Evolutionary conservation across 2,329 filamentous ascomycete genomes (phyloP), one percentile per base, ranked within the genome.

Genomic region (Keithomyces neogunnii): DNA sequence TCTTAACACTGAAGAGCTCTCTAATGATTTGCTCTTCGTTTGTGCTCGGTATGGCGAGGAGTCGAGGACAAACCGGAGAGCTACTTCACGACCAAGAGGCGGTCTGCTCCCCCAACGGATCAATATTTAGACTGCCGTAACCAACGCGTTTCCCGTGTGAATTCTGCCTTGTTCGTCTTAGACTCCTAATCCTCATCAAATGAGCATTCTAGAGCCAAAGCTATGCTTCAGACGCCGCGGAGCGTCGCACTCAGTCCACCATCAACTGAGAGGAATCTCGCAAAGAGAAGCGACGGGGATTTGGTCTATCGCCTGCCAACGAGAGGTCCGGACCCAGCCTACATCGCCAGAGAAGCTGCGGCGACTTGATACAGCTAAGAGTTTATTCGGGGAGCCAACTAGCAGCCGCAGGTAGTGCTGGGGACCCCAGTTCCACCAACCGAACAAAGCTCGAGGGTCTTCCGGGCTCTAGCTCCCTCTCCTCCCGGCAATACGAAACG

Each of bases 391-490:
- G 38, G 30, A 29, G 26, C 30, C 40, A 28, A 30, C 30, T 9
- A 43, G 19, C 28, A 43, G 19, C 40, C 40, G 26, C 19, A 11
- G 4, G 26, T 45, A 45, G 48, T 26, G 36, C 50, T 51, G 43
- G 29, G 50, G 39, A 52, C 35, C 28, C 45, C 44, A 47, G 35
- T 50, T 5, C 33, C 28, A 19, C 38, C 38, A 50, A 50, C 32
- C 28, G 26, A 50, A 45, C 38, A 50, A 45, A 45, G 48, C 29
- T 50, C 38, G 36, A 19, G 30, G 29, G 40, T 45, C 40, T 50
- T 44, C 40, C 51, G 42, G 28, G 31, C 47, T 26, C 51, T 53
- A 13, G 51, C 51, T 49, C 51, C 47, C 47, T 49, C 47, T 49
- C 51, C 51, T 47, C 42, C 47, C 39, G 32, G 19, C 19, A 19